These are phyloP conservation scores for Botrytis hyacinthi DNA, from an alignment of 2,329 filamentous ascomycete species.

Conservation along the genomic window DNA sequence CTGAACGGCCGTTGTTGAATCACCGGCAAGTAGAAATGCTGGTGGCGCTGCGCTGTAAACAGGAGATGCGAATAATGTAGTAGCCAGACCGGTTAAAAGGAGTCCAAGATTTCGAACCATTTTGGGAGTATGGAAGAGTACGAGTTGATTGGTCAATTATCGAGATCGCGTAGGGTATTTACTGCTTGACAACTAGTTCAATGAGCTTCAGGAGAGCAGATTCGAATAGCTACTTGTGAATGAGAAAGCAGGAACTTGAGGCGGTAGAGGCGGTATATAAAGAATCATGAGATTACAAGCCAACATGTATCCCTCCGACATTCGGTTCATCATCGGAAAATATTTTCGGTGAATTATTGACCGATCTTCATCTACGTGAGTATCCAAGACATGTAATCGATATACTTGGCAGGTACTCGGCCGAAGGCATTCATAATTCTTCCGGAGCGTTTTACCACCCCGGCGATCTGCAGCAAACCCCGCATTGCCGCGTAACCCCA, in stretches of 20 bases:
- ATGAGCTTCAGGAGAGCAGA: background rate
- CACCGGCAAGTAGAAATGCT: conserved; percentile 44
- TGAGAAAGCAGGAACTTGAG: background rate
- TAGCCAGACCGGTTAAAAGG: background rate
- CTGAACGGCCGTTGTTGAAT: conserved; percentile 41
- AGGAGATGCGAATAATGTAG: background rate
- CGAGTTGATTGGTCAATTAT: too few species aligned
- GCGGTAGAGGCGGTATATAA: background rate
- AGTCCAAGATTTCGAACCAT: conserved; percentile 7
- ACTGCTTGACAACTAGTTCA: background rate
- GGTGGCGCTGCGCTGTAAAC: conserved; percentile 22
- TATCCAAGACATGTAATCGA: background rate
- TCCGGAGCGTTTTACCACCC: background rate
- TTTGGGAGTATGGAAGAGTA: background rate
- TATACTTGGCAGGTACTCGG: background rate
- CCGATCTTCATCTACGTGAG: background rate
- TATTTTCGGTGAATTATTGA: background rate
- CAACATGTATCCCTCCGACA: background rate
- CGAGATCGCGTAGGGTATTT: background rate
- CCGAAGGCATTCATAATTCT: background rate
- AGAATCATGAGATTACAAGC: background rate
- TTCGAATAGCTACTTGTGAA: background rate
- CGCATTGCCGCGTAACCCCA: background rate
- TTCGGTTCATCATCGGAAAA: background rate
- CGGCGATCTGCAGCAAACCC: background rate